Evolutionary conservation across 2,329 filamentous ascomycete genomes (phyloP).

Genomic region (Paraphaeosphaeria minitans): DNA sequence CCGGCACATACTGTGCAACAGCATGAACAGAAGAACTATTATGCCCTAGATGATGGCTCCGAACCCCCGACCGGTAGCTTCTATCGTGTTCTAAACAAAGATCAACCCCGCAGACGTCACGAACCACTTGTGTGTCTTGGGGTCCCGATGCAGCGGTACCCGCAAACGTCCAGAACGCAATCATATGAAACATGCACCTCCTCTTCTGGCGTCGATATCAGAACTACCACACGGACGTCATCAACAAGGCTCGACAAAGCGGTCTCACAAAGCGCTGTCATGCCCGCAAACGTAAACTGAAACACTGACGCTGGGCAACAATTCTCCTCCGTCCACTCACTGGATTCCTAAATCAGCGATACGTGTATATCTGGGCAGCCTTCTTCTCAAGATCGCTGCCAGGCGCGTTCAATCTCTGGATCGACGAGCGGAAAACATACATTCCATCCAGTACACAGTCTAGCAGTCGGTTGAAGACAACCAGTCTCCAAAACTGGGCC

Average conservation of each 20-base stretch:
- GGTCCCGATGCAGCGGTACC: neutral
- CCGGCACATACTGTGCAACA: neutral
- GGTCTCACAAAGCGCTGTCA: neutral
- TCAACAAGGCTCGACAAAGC: no score
- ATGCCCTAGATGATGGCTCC: neutral
- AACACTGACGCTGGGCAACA: neutral
- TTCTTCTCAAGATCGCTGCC: constrained; percentile 15
- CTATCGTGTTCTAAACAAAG: neutral
- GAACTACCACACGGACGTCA: neutral
- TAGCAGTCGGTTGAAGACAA: neutral
- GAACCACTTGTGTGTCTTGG: neutral
- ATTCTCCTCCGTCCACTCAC: neutral
- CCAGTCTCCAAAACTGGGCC: neutral
- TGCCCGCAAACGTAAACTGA: neutral
- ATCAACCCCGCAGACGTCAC: neutral
- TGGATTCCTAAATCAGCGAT: constrained; percentile 6
- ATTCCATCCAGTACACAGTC: neutral
- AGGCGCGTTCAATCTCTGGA: constrained; percentile 16
- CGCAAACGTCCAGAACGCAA: constrained; percentile 4
- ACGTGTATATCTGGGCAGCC: constrained; percentile 2
- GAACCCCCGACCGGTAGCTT: neutral
- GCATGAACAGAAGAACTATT: neutral
- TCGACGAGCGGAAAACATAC: constrained; percentile 5
- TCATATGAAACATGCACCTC: neutral
- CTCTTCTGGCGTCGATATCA: neutral